These are phyloP conservation scores for Amanita jacksonii DNA, from an alignment of 768 basidiomycete genomes.

Conservation along the genomic window DNA sequence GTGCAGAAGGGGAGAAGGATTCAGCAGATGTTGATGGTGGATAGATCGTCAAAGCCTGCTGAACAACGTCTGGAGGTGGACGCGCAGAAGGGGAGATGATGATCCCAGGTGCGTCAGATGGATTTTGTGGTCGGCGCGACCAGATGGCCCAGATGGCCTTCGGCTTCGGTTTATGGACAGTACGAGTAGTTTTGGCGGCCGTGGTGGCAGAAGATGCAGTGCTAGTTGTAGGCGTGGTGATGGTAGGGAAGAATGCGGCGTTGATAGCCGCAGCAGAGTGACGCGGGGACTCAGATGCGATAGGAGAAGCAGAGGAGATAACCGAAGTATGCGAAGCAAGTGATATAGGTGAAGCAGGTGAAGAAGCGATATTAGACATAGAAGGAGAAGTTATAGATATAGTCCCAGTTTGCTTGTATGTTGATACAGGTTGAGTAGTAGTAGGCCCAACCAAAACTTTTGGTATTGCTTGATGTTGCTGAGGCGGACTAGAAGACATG, in stretches of 20 bases:
- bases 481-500: too few relatives aligned
- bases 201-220: too few relatives aligned
- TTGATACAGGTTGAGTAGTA: too few relatives aligned
- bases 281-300: neutral
- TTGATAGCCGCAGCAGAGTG: too few relatives aligned
- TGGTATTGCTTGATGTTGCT: neutral
- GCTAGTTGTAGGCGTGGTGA: too few relatives aligned
- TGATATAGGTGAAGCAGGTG: slow-evolving; percentile 3
- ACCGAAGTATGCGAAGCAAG: neutral
- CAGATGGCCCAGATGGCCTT: slow-evolving; percentile 48
- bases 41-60: slow-evolving; percentile 40
- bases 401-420: neutral
- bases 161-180: slow-evolving; percentile 11
- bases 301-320: neutral
- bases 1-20: slow-evolving; percentile 1
- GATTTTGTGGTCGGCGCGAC: slow-evolving; percentile 62
- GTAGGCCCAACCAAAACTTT: too few relatives aligned
- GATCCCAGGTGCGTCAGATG: slow-evolving; percentile 54
- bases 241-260: too few relatives aligned
- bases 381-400: neutral
- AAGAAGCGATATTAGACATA: neutral
- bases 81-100: slow-evolving; percentile 59
- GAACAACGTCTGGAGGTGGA: slow-evolving; percentile 51
- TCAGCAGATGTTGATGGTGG: slow-evolving; percentile 28
- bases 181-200: too few relatives aligned